Base-by-base conservation (phyloP, 768 basidiomycete species). In the Russula earlei region DNA sequence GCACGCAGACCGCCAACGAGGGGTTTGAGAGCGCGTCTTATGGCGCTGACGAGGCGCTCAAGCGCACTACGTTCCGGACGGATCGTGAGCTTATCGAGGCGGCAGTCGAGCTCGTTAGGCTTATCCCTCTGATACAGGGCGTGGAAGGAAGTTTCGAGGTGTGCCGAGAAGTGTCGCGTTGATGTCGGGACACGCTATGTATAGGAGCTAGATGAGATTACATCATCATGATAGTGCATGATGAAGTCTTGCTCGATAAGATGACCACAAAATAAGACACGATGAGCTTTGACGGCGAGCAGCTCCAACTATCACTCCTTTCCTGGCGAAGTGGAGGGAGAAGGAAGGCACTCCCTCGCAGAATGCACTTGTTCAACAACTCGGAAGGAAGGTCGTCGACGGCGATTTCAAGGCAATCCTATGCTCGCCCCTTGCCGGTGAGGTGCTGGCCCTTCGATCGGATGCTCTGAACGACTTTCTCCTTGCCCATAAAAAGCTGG, bases 221-320 rank as follows among this genome's bases (percentile, higher is more conserved):
- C n/a, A n/a, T n/a, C n/a, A n/a, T n/a, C n/a, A n/a, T n/a, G n/a
- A n/a, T n/a, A n/a, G n/a, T n/a, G n/a, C 29, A 9, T 31, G 29
- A 31, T 9, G 29, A 31, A 5, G 7, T 31, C 10, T 5, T 31
- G 7, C 10, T 31, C 10, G 29, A 31, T 31, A 31, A n/a, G n/a
- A 36, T 36, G 34, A 31, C 45, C 14, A 8, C n/a, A 15, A n/a
- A 45, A 17, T 11, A 5, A 14, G 33, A 14, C 14, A 52, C 49
- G 50, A 62, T 62, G 61, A 48, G 40, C 36, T 15, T 29, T 42
- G 50, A 60, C 37, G 31, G 34, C 33, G 59, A 61, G 7, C 45
- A 66, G 43, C 65, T 85, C 55, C 80, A 88, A 68, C 80, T 73
- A 61, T 74, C 77, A 36, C 71, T 88, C 19, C 68, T 88, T n/a